Evolutionary conservation across 2,329 filamentous ascomycete genomes (phyloP), one percentile per base, ranked within the genome.

Genomic region (Xylaria digitata): DNA sequence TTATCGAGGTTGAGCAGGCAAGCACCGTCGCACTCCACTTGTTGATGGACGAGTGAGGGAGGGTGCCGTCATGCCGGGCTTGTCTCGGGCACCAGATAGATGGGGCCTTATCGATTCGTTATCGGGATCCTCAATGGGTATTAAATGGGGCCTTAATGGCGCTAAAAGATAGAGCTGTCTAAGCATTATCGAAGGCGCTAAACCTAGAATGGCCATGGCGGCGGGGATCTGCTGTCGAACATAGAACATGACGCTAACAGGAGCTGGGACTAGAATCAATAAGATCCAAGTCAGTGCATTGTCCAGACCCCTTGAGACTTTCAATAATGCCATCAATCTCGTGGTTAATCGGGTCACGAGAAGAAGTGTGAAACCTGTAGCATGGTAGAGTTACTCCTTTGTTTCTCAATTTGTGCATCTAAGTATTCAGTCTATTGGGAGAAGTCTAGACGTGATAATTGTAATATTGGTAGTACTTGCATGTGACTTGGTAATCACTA

Each of bases 1-100:
- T 34, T 60, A 45, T 50, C 21, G 65, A 55, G 19, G 48, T 48
- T 19, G 34, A n/a, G n/a, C 34, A 56, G 19, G 48, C 30, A 48
- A 45, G 40, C 54, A 45, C 26, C 40, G 30, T 61, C 52, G 43
- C 45, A 62, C 57, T 52, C 43, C 54, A 57, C 54, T 15, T 13
- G 13, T 40, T 15, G 11, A 40, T 15, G 9, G 4, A 13, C n/a
- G 45, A 46, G 26, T 32, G 53, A 63, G 45, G 54, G 8, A 55
- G 43, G 8, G 48, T 66, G 55, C 63, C 66, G 66, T 69, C 66
- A 69, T 69, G 37, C 50, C 50, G n/a, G 48, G 46, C 49, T 17
- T 57, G 55, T 52, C 54, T 63, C 43, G 54, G 62, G 66, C 37
- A 37, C 53, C 23, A 46, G 17, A 34, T 54, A 9, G 34, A 37